phyloP scores from a whole-genome alignment of 176 grass and related monocot genomes.

The Hyparrhenia diplandra region DNA sequence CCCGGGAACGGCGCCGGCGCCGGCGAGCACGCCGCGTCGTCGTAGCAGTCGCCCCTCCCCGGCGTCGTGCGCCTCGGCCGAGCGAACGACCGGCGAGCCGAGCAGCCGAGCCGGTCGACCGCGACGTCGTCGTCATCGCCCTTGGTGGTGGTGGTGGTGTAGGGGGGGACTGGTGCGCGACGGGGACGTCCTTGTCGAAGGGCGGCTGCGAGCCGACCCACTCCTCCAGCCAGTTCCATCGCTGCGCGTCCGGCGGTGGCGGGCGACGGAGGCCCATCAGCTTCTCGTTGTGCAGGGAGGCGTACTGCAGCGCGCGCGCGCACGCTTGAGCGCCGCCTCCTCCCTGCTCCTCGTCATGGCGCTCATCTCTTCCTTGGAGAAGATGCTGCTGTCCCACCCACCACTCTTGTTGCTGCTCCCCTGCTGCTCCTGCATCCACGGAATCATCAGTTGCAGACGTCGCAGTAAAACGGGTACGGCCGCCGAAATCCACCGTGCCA shows the following conservation, averaged over 20 bases:
- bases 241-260: constrained; percentile 21
- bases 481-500: background rate
- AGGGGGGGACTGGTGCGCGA: constrained; percentile 33
- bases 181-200: constrained; percentile 55
- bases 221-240: constrained; percentile 78
- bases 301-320: constrained; percentile 59
- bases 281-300: constrained; percentile 43
- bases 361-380: constrained; percentile 66
- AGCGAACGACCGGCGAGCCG: constrained; percentile 50
- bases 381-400: constrained; percentile 61
- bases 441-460: background rate
- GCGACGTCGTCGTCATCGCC: background rate
- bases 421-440: constrained; percentile 27
- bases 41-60: background rate
- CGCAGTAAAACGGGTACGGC: background rate
- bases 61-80: constrained; percentile 26
- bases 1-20: constrained; percentile 42
- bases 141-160: background rate
- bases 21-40: constrained; percentile 34
- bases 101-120: constrained; percentile 39
- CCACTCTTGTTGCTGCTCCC: constrained; percentile 4
- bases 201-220: constrained; percentile 64
- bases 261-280: constrained; percentile 38
- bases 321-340: constrained; percentile 60
- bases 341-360: constrained; percentile 40